Conservation (phyloP, 345 rosid genomes). For the Citrus inodora region DNA sequence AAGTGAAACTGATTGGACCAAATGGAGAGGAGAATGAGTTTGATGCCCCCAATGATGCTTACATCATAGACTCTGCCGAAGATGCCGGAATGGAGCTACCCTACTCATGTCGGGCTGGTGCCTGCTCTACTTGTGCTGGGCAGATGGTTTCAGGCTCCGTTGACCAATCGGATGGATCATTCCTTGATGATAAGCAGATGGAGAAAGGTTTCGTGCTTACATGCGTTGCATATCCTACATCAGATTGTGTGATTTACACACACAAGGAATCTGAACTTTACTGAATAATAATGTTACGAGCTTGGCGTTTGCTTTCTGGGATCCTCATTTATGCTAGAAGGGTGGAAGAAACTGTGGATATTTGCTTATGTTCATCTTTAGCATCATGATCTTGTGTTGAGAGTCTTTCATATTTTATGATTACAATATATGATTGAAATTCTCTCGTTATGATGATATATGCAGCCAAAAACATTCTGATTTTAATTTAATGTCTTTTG, state of each 20-base stretch:
- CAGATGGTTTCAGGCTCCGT: constrained; percentile 40
- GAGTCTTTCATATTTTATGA: no score
- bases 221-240: constrained; percentile 46
- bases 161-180: constrained; percentile 58
- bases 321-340: background rate
- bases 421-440: no score
- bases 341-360: background rate
- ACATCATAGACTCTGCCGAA: constrained; percentile 59
- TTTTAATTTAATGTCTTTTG: no score
- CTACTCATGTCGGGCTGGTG: constrained; percentile 61
- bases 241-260: constrained; percentile 52
- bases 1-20: constrained; percentile 48
- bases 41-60: constrained; percentile 46
- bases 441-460: no score
- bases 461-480: no score
- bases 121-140: constrained; percentile 62
- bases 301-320: background rate
- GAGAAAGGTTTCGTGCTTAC: constrained; percentile 44
- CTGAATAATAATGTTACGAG: constrained; percentile 6
- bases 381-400: no score
- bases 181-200: constrained; percentile 52
- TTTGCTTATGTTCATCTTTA: no score
- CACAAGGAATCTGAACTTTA: constrained; percentile 53
- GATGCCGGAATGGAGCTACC: constrained; percentile 49
- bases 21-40: constrained; percentile 44